phyloP scores from a whole-genome alignment of 768 basidiomycete genomes.

The Trametes elegans region DNA sequence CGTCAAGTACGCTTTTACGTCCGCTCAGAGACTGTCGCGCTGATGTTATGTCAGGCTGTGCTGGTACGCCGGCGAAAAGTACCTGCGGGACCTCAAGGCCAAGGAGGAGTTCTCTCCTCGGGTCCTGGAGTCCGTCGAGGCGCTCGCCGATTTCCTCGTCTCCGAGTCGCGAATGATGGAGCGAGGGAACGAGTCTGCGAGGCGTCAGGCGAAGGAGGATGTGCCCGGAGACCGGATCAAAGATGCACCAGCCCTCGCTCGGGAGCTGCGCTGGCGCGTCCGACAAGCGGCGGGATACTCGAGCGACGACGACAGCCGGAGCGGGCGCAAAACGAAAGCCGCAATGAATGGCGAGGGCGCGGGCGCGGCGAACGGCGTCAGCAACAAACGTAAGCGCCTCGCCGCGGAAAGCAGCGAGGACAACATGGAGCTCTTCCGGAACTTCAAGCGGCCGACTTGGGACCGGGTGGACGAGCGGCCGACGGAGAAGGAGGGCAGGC shows the following conservation, averaged over 20 bases:
- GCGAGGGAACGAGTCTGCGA: constrained; percentile 62
- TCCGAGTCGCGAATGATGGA: constrained; percentile 74
- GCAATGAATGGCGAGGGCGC: constrained; percentile 37
- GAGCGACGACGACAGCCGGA: constrained; percentile 65
- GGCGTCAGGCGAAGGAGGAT: constrained; percentile 77
- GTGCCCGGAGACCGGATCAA: constrained; percentile 80
- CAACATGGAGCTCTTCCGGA: constrained; percentile 42
- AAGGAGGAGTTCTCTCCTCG: constrained; percentile 52
- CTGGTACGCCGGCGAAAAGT: constrained; percentile 88
- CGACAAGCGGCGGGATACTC: constrained; percentile 55
- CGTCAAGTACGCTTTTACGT: constrained; percentile 19
- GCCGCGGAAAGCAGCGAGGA: constrained; percentile 20
- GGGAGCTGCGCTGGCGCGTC: constrained; percentile 85
- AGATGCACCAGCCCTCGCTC: constrained; percentile 75
- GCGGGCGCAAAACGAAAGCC: constrained; percentile 37
- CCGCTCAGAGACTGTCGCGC: background rate
- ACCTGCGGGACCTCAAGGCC: constrained; percentile 67
- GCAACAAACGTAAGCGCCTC: constrained; percentile 31
- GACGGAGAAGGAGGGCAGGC: constrained; percentile 40
- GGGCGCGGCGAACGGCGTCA: constrained; percentile 24
- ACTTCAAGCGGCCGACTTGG: constrained; percentile 72
- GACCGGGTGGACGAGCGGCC: constrained; percentile 47
- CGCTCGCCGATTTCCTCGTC: constrained; percentile 77
- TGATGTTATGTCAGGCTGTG: constrained; percentile 54
- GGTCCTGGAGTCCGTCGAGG: constrained; percentile 66